Percentiles rank a stretch among this genome's conserved stretches.
Evolutionary conservation across 2,329 filamentous ascomycete genomes (phyloP).

Genomic region (Pseudogymnoascus sp.): DNA sequence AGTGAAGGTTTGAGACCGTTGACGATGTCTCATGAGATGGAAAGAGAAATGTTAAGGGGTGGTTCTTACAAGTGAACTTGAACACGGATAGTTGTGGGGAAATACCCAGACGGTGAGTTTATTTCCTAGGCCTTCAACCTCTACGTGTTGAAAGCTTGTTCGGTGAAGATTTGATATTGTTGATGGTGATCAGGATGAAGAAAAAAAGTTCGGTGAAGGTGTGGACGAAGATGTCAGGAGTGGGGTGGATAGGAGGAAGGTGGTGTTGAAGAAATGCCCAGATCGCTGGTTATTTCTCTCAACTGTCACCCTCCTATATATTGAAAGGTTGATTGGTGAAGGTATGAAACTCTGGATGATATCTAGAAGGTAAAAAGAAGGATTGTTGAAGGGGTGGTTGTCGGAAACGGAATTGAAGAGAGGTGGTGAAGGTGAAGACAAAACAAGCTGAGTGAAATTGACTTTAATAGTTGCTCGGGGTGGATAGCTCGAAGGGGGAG

Average conservation of each 20-base stretch:
- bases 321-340: neutral
- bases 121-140: neutral
- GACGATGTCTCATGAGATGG: neutral
- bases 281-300: neutral
- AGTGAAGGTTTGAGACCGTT: neutral
- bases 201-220: neutral
- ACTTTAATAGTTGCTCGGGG: neutral
- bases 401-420: neutral
- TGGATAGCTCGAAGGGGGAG: neutral
- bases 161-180: neutral
- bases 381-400: neutral
- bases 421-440: conserved; percentile 1
- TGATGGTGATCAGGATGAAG: neutral
- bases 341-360: neutral
- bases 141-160: neutral
- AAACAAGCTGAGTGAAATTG: conserved; percentile 2
- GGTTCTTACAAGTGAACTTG: neutral
- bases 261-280: neutral
- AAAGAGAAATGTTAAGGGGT: neutral
- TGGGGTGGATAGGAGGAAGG: neutral
- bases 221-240: neutral
- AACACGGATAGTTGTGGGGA: neutral
- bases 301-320: neutral
- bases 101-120: neutral
- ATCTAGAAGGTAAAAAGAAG: neutral